These are phyloP conservation scores for Blastobotrys chiropterorum DNA, from an alignment of 805 yeast genomes.

Conservation along the genomic window DNA sequence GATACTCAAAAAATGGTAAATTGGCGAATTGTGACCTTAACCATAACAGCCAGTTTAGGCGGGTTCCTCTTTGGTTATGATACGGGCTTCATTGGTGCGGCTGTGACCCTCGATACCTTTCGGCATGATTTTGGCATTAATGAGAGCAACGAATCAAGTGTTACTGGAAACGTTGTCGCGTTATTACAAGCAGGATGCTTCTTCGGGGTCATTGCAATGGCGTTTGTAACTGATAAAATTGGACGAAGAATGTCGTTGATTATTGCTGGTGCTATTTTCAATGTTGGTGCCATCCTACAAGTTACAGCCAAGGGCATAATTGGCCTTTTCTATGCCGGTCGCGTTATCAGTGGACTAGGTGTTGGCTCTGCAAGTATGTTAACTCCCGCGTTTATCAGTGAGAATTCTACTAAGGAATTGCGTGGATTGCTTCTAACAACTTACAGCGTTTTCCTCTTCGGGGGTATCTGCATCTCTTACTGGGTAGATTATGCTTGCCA, in stretches of 20 bases:
- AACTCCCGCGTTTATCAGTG: slow-evolving; percentile 48
- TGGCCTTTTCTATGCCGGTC: slow-evolving; percentile 45
- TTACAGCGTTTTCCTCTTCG: slow-evolving; percentile 57
- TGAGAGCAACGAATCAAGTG: slow-evolving; percentile 39
- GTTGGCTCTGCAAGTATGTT: slow-evolving; percentile 47
- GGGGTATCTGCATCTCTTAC: slow-evolving; percentile 62
- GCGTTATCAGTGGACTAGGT: slow-evolving; percentile 47
- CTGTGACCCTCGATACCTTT: slow-evolving; percentile 71
- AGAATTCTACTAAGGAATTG: slow-evolving; percentile 32
- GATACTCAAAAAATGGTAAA: no score
- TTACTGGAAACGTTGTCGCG: slow-evolving; percentile 68
- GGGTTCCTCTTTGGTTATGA: slow-evolving; percentile 88
- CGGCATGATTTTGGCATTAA: slow-evolving; percentile 44
- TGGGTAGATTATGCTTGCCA: slow-evolving; percentile 24
- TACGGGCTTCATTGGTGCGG: slow-evolving; percentile 77
- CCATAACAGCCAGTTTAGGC: slow-evolving; percentile 69
- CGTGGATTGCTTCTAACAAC: slow-evolving; percentile 54
- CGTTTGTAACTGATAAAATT: slow-evolving; percentile 57
- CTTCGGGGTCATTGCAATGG: slow-evolving; percentile 45
- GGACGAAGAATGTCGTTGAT: slow-evolving; percentile 70
- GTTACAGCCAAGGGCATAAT: slow-evolving; percentile 37
- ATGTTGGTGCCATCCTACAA: slow-evolving; percentile 27
- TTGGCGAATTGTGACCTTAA: slow-evolving; percentile 1
- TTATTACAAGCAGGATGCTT: slow-evolving; percentile 80
- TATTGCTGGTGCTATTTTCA: slow-evolving; percentile 44